Base-by-base conservation (phyloP, 192 early-diverging fungal species). In the Umbelopsis ramanniana region DNA sequence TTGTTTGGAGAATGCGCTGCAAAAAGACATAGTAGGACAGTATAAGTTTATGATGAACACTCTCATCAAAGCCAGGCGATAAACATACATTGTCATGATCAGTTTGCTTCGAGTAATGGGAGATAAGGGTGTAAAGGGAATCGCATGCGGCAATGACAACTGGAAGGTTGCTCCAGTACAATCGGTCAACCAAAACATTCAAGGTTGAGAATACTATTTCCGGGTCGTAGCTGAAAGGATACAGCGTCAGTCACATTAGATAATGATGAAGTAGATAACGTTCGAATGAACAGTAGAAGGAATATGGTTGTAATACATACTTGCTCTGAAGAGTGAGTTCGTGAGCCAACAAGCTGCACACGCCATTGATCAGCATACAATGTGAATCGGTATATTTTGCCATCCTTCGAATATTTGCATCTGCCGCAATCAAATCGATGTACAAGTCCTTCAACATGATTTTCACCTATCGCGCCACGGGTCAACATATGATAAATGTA, bases 111-210 rank as follows among this genome's bases (percentile, higher is more conserved):
- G 75, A 66, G 54, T 84, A 84, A 73, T 88, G 86, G 48, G 89
- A 80, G 12, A 91, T 86, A 66, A 93, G 80, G 7, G 88, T 70
- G 11, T 74, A 82, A 24, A 94, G 80, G 14, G 89, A 87, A 72
- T 93, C 92, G 8, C 83, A 80, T 12, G 89, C 85, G 3, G 89
- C 86, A 63, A 84, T 81, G 0, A 94, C 88, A 43, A 90, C 79
- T 24, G 84, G 77, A 1, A 89, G 48, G 66, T 88, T 88, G 24
- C 76, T 81, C 80, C 81, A 82, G 35, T 89, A 88, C 22, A 95
- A 75, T 60, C 92, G 88, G 73, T 92, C 88, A 15, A 93, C 66
- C 6, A 95, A 70, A 5, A 81, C 69, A 60, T 81, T 75, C n/a
- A 95, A 75, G 53, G 88, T 82, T 50, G 92, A 89, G 57, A 89